A percentile compares a stretch with the other conserved stretches of the same genome.
Evolutionary conservation across 2,329 filamentous ascomycete species (phyloP).

Genomic region (Trichoderma hamatum): DNA sequence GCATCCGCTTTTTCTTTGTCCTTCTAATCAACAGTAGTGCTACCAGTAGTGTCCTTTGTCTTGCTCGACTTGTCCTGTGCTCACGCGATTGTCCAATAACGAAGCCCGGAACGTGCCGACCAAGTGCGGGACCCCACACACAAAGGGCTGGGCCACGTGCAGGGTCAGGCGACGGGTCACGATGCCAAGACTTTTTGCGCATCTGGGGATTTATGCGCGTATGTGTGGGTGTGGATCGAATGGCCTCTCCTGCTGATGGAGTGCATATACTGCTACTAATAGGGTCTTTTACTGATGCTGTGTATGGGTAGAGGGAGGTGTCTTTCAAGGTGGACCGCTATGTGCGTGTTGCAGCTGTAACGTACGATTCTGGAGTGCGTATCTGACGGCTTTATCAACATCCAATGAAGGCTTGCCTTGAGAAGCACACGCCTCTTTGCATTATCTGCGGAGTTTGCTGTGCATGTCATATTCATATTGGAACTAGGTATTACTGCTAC

Average conservation of each 20-base stretch:
- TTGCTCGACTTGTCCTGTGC: neutral
- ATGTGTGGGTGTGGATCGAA: neutral
- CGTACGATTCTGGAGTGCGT: neutral
- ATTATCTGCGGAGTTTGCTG: neutral
- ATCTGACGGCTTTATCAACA: neutral
- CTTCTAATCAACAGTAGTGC: neutral
- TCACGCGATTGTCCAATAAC: neutral
- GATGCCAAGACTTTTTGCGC: slow-evolving; percentile 9
- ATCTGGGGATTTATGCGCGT: neutral
- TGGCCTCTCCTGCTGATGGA: neutral
- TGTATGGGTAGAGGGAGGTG: neutral
- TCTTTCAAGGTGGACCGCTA: neutral
- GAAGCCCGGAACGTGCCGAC: slow-evolving; percentile 20
- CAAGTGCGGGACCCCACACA: slow-evolving; percentile 7
- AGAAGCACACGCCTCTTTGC: neutral
- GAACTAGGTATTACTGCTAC: neutral
- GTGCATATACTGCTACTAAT: neutral
- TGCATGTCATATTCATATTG: neutral
- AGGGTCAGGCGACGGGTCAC: neutral
- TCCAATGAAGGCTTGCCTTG: neutral
- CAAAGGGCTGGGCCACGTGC: neutral
- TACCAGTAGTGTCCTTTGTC: neutral
- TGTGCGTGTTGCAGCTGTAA: neutral
- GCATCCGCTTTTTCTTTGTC: neutral
- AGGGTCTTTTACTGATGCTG: neutral